Evolutionary conservation across 768 basidiomycete genomes (phyloP), one percentile per base, ranked within the genome.

Genomic region (Tubosaeta brunneosetosa): DNA sequence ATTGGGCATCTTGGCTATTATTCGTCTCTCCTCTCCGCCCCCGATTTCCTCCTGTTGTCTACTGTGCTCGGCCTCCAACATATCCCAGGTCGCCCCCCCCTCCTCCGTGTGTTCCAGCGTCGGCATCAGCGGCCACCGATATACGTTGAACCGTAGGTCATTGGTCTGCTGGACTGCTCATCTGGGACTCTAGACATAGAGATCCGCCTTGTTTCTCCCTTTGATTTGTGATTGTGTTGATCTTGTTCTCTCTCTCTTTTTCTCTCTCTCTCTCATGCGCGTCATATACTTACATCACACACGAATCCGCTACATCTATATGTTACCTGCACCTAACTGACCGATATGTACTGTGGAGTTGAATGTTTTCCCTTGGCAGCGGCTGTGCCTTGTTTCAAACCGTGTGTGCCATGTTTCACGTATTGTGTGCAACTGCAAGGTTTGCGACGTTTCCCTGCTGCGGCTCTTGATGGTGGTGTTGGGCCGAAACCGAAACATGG

Each of bases 1-100:
- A 69, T 68, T 66, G 66, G 56, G 66, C 61, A 52, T 61, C 50
- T 63, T 67, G 66, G 62, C 60, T 65, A 62, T 60, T 63, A 59
- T 61, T 50, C 3, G 45, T 60, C 41, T 47, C 29, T 13, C 12
- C 50, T 40, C 52, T 43, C 52, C 53, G 40, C 51, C 59, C 41
- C 33, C 50, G 52, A n/a, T 50, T 53, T 47, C 52, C 55, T 34
- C 48, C 44, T 45, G 40, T 10, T 38, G 34, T 58, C 56, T 55
- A 37, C 41, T 52, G 27, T 52, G 44, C 51, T 58, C 63, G 66
- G 52, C 63, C 67, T 69, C 52, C 61, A 63, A 67, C 68, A 67
- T 67, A 67, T 67, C 68, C 54, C 48, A 66, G 67, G 66, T 59
- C 67, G 66, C 52, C 51, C 41, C 27, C 27, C 27, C 27, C 27